Evolutionary conservation across 192 early-diverging fungal species (phyloP).

Genomic region (Coemansia sp.): DNA sequence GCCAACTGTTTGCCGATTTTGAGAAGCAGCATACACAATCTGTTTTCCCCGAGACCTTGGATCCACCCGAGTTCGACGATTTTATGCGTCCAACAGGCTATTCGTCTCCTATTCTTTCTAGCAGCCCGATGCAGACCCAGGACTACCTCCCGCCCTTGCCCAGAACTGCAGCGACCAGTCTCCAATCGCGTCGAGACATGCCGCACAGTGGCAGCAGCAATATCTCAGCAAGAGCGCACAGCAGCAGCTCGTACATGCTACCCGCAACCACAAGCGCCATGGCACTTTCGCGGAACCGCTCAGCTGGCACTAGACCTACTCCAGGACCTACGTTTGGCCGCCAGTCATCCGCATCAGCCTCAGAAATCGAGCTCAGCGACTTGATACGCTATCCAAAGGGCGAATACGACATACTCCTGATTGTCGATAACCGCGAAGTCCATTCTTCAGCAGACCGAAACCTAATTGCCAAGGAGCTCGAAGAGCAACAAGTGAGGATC

Average conservation of each 20-base stretch:
- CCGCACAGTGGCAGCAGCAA: background rate
- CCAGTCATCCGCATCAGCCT: conserved; percentile 25
- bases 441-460: conserved; percentile 65
- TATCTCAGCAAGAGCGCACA: conserved; percentile 5
- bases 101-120: background rate
- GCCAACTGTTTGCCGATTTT: conserved; percentile 18
- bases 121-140: background rate
- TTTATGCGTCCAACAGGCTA: background rate
- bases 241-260: conserved; percentile 5
- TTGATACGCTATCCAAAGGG: conserved; percentile 25
- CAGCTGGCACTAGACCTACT: conserved; percentile 14
- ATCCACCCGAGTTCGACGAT: background rate
- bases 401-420: conserved; percentile 60
- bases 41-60: background rate
- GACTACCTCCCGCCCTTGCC: conserved; percentile 4
- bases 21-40: conserved; percentile 4
- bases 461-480: conserved; percentile 72
- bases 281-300: conserved; percentile 1
- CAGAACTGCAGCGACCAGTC: background rate
- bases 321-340: conserved; percentile 28
- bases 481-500: conserved; percentile 58
- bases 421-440: conserved; percentile 87
- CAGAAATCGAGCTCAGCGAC: conserved; percentile 27
- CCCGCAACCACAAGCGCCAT: background rate
- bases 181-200: background rate